Percentiles rank a stretch among this genome's conserved stretches.
Conservation (phyloP, 805 yeast species). For the Yamadazyma kitorensis region DNA sequence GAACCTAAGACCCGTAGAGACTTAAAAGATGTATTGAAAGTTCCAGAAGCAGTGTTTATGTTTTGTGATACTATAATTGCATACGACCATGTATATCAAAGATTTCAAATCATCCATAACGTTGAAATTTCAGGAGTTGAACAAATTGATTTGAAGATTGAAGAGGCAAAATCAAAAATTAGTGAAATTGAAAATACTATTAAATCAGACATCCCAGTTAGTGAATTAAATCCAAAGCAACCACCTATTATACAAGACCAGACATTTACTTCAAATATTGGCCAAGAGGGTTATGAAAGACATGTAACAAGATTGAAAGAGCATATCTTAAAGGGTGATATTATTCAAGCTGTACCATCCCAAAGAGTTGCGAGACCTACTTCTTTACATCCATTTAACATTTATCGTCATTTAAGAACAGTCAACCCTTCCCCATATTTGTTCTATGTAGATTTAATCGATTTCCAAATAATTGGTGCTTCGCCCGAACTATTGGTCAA, state of each 20-base stretch:
- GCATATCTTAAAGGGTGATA: constrained; percentile 88
- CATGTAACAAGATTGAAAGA: constrained; percentile 74
- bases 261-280: constrained; percentile 81
- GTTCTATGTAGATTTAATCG: constrained; percentile 88
- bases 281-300: constrained; percentile 86
- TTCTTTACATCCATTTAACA: constrained; percentile 91
- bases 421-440: constrained; percentile 98
- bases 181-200: constrained; percentile 50
- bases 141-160: constrained; percentile 45
- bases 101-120: constrained; percentile 87
- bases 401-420: constrained; percentile 89
- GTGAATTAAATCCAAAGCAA: constrained; percentile 64
- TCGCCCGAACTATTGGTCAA: constrained; percentile 93
- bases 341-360: constrained; percentile 97
- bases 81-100: constrained; percentile 89
- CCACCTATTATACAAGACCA: constrained; percentile 65
- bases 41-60: constrained; percentile 94
- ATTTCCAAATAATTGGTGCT: constrained; percentile 95
- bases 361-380: constrained; percentile 97
- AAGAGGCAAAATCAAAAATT: constrained; percentile 57
- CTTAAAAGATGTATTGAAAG: constrained; percentile 71
- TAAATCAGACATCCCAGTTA: constrained; percentile 41
- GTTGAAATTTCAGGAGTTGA: constrained; percentile 42
- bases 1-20: constrained; percentile 85
- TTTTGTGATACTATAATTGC: constrained; percentile 86